Base-by-base conservation (phyloP, 495 filamentous ascomycete species). In the Astrocystis sublimbata region DNA sequence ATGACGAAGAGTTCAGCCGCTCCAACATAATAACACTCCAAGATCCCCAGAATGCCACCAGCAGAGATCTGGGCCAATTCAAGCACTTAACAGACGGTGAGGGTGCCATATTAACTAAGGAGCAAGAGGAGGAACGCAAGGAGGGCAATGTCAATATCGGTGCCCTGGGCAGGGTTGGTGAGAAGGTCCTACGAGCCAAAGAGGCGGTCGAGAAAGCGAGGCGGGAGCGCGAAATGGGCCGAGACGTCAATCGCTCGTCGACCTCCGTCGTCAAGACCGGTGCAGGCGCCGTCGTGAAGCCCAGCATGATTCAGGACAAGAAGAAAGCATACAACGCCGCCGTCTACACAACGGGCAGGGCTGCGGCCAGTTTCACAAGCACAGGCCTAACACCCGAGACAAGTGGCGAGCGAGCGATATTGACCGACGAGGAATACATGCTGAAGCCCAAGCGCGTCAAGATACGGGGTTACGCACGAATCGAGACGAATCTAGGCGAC, bases 11-110 rank as follows among this genome's bases (percentile, higher is more conserved):
- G 62, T 99, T 99, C 68, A 82, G 82, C 42, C 85, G 96, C 58
- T 91, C 90, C 68, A 94, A 99, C 72, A 93, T 99, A 67, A 93
- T 99, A 71, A 97, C 92, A 1, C 77, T 99, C 6, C 94, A 99
- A 73, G 96, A 99, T 74, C 96, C 94, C 30, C 92, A 97, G 71
- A 97, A 97, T 73, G 80, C 96, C 53, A 88, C 87, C 47, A 85
- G 85, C 49, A 76, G 96, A 68, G 89, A 99, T 68, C 81, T 98
- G 60, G 91, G 86, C 75, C 84, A 88, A 45, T 99, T 97, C 80
- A 92, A 96, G 65, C 93, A 93, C 69, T 73, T 98, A 43, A 85
- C 92, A 66, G 91, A 97, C 51, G 96, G 94, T 9, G 83, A 87
- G 57, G 86, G 81, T 3, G 85, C 86, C 0, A 73, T 91, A 42